phyloP scores from a whole-genome alignment of 805 yeast species.

The Starmerella khaoyaiensis region DNA sequence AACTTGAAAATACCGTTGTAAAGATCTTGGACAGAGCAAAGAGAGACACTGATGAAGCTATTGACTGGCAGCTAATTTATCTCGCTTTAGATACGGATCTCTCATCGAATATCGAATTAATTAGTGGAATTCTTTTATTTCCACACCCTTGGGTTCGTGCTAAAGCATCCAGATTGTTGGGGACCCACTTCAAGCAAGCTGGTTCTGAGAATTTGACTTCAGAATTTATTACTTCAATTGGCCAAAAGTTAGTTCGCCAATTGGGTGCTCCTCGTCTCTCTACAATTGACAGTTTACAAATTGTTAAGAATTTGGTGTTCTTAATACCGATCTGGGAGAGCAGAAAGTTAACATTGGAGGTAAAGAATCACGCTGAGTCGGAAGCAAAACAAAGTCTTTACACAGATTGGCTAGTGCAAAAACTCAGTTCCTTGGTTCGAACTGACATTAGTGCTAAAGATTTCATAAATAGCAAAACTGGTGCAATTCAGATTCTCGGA shows the following conservation, averaged over 20 bases:
- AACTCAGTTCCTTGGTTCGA: slow-evolving; percentile 50
- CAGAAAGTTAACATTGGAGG: slow-evolving; percentile 19
- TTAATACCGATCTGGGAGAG: slow-evolving; percentile 52
- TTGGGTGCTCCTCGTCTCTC: slow-evolving; percentile 65
- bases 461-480: slow-evolving; percentile 46
- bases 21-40: slow-evolving; percentile 7
- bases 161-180: slow-evolving; percentile 46
- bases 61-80: slow-evolving; percentile 71
- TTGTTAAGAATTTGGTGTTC: slow-evolving; percentile 51
- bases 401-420: slow-evolving; percentile 48
- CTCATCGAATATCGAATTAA: slow-evolving; percentile 28
- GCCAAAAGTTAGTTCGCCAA: slow-evolving; percentile 59
- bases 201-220: slow-evolving; percentile 32
- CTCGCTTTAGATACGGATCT: slow-evolving; percentile 37
- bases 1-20: not conserved
- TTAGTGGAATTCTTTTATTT: slow-evolving; percentile 48
- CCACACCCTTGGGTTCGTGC: slow-evolving; percentile 91
- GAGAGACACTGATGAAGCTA: not conserved
- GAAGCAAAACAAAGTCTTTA: slow-evolving; percentile 29
- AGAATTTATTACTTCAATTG: slow-evolving; percentile 44
- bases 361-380: not conserved
- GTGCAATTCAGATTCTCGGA: slow-evolving; percentile 59
- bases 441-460: slow-evolving; percentile 36
- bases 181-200: slow-evolving; percentile 34
- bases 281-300: slow-evolving; percentile 48